phyloP scores from a whole-genome alignment of 1,284 basidiomycete genomes.

The Moesziomyces sp. region DNA sequence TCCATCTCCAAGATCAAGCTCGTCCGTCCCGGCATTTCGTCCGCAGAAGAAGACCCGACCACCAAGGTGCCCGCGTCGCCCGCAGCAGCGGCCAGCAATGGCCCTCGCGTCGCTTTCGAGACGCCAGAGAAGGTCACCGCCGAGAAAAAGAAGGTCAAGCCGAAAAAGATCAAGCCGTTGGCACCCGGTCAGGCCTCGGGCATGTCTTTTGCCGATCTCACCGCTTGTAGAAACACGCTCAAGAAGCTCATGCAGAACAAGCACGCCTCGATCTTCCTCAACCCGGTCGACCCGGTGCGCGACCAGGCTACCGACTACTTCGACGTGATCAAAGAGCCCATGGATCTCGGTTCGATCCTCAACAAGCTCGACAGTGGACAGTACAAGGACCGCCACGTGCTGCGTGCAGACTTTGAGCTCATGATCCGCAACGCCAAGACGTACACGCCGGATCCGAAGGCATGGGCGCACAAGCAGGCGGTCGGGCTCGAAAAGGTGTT shows the following conservation, averaged over 20 bases:
- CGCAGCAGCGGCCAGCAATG: slow-evolving; percentile 12
- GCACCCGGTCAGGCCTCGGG: slow-evolving; percentile 76
- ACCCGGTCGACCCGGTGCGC: slow-evolving; percentile 78
- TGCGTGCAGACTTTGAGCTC: slow-evolving; percentile 86
- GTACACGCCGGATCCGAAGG: slow-evolving; percentile 79
- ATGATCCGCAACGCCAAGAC: slow-evolving; percentile 88
- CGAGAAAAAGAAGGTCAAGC: slow-evolving; percentile 65
- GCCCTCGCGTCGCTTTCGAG: slow-evolving; percentile 51
- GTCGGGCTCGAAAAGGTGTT: slow-evolving; percentile 83
- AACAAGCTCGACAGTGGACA: slow-evolving; percentile 85
- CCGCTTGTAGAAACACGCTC: slow-evolving; percentile 81
- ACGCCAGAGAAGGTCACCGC: slow-evolving; percentile 37
- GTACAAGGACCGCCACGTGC: slow-evolving; percentile 84
- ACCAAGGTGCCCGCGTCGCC: slow-evolving; percentile 12
- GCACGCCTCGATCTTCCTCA: slow-evolving; percentile 78
- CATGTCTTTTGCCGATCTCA: slow-evolving; percentile 82
- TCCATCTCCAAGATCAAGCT: slow-evolving; percentile 53
- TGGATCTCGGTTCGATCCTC: slow-evolving; percentile 90
- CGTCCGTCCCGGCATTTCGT: slow-evolving; percentile 14
- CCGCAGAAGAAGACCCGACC: slow-evolving; percentile 16
- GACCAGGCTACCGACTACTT: slow-evolving; percentile 74
- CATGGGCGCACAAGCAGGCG: slow-evolving; percentile 81
- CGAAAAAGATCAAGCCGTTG: slow-evolving; percentile 65
- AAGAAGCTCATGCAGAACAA: slow-evolving; percentile 78
- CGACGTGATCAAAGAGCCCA: slow-evolving; percentile 87